Evolutionary conservation across 2,329 filamentous ascomycete species (phyloP).

Genomic region (Fusarium avenaceum): DNA sequence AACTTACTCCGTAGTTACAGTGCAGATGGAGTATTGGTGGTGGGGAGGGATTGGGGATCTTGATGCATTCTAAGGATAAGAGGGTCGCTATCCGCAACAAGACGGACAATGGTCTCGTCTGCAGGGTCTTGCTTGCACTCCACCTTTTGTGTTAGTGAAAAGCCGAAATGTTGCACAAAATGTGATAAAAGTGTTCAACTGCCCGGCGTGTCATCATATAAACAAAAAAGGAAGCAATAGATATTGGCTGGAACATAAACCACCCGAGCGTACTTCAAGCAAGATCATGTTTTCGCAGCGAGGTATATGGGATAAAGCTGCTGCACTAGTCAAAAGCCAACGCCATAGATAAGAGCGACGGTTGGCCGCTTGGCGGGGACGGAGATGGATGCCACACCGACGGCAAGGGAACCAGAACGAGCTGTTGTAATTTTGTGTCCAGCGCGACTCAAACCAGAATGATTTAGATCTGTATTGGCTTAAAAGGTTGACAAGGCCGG

Average conservation of each 20-base stretch:
- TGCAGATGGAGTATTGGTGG: slow-evolving; percentile 16
- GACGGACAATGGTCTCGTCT: slow-evolving; percentile 6
- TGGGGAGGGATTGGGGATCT: slow-evolving; percentile 4
- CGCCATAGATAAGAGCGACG: neutral
- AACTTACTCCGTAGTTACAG: neutral
- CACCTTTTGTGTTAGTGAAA: slow-evolving; percentile 14
- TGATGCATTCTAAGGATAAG: slow-evolving; percentile 12
- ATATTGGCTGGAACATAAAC: neutral
- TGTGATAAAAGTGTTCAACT: slow-evolving; percentile 1
- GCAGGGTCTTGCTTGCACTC: slow-evolving; percentile 22
- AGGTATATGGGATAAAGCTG: slow-evolving; percentile 6
- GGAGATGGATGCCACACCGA: slow-evolving; percentile 2
- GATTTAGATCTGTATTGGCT: slow-evolving; percentile 27
- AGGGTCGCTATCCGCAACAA: slow-evolving; percentile 19
- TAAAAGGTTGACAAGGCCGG: slow-evolving; percentile 32
- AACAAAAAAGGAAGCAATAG: neutral
- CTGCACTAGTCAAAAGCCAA: neutral
- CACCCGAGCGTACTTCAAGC: neutral
- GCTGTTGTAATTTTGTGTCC: slow-evolving; percentile 18
- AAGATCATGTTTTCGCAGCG: neutral
- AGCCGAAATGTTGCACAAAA: slow-evolving; percentile 5
- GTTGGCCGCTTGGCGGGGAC: slow-evolving; percentile 17
- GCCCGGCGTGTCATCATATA: neutral
- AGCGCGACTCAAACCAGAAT: slow-evolving; percentile 12
- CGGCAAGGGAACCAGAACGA: slow-evolving; percentile 17